Percentiles rank a stretch among this genome's conserved stretches.
phyloP scores from a whole-genome alignment of 1,139 yeast genomes.

The Taphrina communis region DNA sequence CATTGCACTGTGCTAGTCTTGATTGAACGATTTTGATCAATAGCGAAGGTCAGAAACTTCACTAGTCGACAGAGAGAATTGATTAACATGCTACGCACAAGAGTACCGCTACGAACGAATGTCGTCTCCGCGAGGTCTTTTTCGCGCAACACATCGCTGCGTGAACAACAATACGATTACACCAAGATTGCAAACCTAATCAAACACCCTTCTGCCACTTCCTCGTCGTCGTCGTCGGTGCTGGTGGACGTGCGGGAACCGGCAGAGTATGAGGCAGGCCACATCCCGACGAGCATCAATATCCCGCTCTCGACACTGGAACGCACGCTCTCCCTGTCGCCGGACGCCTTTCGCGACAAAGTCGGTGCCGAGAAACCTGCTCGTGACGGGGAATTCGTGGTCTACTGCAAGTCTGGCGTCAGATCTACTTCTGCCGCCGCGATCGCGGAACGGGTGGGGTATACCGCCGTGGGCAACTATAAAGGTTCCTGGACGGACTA shows the following conservation, averaged over 20 bases:
- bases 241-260: conserved; percentile 85
- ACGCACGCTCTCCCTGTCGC: conserved; percentile 82
- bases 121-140: background rate
- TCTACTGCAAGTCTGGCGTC: conserved; percentile 92
- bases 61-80: background rate
- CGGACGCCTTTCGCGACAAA: conserved; percentile 77
- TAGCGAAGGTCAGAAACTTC: background rate
- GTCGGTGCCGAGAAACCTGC: conserved; percentile 87
- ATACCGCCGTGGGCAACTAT: conserved; percentile 62
- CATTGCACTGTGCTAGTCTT: background rate
- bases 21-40: background rate
- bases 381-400: conserved; percentile 70
- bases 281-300: conserved; percentile 84
- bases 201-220: background rate
- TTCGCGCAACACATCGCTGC: background rate
- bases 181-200: conserved; percentile 6
- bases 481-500: conserved; percentile 87
- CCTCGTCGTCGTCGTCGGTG: no score
- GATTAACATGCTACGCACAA: conserved; percentile 2
- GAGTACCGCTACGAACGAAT: background rate
- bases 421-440: conserved; percentile 91
- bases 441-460: conserved; percentile 88
- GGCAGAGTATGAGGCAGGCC: conserved; percentile 66
- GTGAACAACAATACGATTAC: conserved; percentile 16
- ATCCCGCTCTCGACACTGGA: conserved; percentile 91